A percentile compares a stretch with the other conserved stretches of the same genome.
These are phyloP conservation scores for Dryadomyces sulphureus DNA, from an alignment of 2,329 filamentous ascomycete genomes.

Conservation along the genomic window DNA sequence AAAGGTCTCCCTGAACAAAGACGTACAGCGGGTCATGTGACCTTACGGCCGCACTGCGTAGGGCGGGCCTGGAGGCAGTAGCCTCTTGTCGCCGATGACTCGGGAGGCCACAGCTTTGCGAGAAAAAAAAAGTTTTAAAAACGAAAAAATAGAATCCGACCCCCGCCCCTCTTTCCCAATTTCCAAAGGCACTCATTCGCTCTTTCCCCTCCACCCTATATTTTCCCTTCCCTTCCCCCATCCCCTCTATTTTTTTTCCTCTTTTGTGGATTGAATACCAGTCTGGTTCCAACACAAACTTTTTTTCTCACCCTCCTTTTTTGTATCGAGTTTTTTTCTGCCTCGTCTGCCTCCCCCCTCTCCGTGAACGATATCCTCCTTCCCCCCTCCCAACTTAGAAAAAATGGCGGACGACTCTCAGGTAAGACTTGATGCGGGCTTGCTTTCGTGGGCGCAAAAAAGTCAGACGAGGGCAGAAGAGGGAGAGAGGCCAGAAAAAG, in stretches of 20 bases:
- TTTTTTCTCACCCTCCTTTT: constrained; percentile 15
- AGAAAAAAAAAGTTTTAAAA: neutral
- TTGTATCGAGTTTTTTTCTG: constrained; percentile 8
- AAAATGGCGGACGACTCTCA: constrained; percentile 42
- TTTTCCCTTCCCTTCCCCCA: constrained; percentile 4
- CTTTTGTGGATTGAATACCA: constrained; percentile 5
- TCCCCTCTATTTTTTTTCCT: constrained; percentile 10
- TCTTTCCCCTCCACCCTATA: constrained; percentile 11
- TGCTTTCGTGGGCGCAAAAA: constrained; percentile 6
- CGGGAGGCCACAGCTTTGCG: neutral
- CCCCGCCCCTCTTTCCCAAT: constrained; percentile 7
- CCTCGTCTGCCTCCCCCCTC: no score
- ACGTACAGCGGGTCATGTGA: no score
- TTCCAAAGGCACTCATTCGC: constrained; percentile 8
- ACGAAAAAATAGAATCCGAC: neutral
- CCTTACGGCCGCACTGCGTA: neutral
- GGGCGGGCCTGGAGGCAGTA: neutral
- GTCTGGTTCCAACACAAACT: constrained; percentile 8
- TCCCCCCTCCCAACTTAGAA: constrained; percentile 17
- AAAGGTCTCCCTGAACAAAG: no score
- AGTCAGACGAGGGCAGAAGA: constrained; percentile 11
- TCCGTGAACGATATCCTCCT: constrained; percentile 9
- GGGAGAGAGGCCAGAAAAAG: constrained; percentile 19
- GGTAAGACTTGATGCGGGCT: constrained; percentile 24
- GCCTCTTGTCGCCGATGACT: neutral